Conservation (phyloP, 2,329 filamentous ascomycete species). For the Parascedosporium putredinis region DNA sequence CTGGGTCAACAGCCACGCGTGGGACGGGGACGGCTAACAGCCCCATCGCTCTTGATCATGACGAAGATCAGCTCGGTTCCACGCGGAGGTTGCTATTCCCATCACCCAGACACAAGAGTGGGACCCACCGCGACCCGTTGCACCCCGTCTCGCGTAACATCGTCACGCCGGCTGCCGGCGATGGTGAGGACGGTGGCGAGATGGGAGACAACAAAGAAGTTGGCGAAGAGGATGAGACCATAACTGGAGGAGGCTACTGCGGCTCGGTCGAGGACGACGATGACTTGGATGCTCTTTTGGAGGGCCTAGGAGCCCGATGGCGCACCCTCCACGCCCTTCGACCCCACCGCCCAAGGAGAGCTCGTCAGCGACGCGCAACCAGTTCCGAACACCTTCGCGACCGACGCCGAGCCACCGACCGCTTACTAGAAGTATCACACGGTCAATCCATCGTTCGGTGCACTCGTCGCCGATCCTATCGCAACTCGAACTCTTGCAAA, state of each 20-base stretch:
- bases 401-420: slow-evolving; percentile 50
- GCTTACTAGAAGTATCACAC: slow-evolving; percentile 50
- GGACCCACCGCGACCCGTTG: slow-evolving; percentile 37
- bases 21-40: slow-evolving; percentile 45
- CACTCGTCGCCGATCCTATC: slow-evolving; percentile 33
- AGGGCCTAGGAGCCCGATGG: slow-evolving; percentile 39
- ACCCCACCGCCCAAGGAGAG: slow-evolving; percentile 40
- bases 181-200: slow-evolving; percentile 7
- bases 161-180: slow-evolving; percentile 31
- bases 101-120: slow-evolving; percentile 56
- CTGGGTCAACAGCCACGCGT: slow-evolving; percentile 41
- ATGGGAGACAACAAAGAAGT: slow-evolving; percentile 23
- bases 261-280: slow-evolving; percentile 32
- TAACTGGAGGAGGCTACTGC: slow-evolving; percentile 25
- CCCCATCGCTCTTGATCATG: slow-evolving; percentile 42
- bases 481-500: slow-evolving; percentile 30
- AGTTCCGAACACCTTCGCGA: slow-evolving; percentile 54
- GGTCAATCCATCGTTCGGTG: slow-evolving; percentile 37
- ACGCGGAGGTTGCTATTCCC: slow-evolving; percentile 68
- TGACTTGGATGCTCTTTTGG: slow-evolving; percentile 56
- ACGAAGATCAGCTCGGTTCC: slow-evolving; percentile 32
- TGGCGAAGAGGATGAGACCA: slow-evolving; percentile 24
- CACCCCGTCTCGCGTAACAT: slow-evolving; percentile 46
- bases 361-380: slow-evolving; percentile 28
- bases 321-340: slow-evolving; percentile 30